These are phyloP conservation scores for Syzygium aqueum DNA, from an alignment of 345 rosid genomes.

Conservation along the genomic window DNA sequence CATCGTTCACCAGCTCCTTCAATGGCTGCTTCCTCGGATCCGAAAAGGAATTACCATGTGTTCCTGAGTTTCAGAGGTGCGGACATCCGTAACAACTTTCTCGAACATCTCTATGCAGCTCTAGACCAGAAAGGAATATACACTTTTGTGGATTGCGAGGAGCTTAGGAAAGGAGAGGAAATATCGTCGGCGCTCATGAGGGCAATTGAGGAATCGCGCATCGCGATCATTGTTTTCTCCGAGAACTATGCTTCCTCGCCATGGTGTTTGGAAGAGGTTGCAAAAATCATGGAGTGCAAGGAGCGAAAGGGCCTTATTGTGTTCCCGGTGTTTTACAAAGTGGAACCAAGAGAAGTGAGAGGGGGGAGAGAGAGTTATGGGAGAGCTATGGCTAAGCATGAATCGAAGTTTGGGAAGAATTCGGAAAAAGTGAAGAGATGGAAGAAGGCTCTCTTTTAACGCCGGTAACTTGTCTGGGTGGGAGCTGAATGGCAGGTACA, in stretches of 20 bases:
- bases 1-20: no score
- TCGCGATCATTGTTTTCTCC: background rate
- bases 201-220: background rate
- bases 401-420: background rate
- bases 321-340: background rate
- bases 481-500: background rate
- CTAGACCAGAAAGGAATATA: background rate
- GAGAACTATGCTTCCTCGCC: background rate
- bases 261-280: background rate
- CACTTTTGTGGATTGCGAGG: background rate
- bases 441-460: background rate
- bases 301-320: fast-evolving
- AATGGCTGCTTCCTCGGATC: no score
- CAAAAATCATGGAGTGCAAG: background rate
- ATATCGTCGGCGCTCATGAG: fast-evolving
- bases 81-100: fast-evolving
- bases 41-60: background rate
- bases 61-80: background rate
- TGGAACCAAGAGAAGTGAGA: background rate
- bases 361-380: background rate
- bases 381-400: background rate
- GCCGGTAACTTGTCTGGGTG: background rate
- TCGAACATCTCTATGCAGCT: background rate
- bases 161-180: background rate
- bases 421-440: background rate